Evolutionary conservation across 345 rosid species (phyloP), one percentile per base, ranked within the genome.

Genomic region (Gossypium mustelinum): DNA sequence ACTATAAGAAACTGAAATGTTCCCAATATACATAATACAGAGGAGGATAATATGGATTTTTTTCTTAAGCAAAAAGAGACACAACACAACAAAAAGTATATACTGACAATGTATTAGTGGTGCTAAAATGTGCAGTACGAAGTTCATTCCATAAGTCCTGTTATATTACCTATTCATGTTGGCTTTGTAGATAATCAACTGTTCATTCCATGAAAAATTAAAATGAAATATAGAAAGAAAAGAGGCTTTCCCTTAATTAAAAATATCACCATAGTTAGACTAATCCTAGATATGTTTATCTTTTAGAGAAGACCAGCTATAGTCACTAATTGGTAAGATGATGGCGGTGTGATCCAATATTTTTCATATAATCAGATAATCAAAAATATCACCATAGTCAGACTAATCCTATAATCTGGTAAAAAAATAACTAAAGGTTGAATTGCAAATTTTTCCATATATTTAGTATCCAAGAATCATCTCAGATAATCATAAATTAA

Each of bases 241-340:
- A 61, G 20, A 34, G 6, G 67, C 67, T 62, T 62, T 17, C 47
- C 12, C 1, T 62, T 62, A 44, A 16, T 16, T 16, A 18, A 16
- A 17, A 60, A 16, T 16, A 62, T 20, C 17, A n/a, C 11, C 16
- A 62, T 7, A 34, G 17, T 9, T 2, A 3, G 67, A 62, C 47
- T 62, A 62, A 34, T 62, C 67, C 41, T 62, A 62, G 24, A 55
- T 55, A n/a, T 34, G n/a, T 34, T 63, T 63, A 39, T 63, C 22
- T n/a, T 17, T 39, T 63, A 39, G 47, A 62, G 47, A 63, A 41
- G 68, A 34, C 48, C 13, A 39, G 24, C n/a, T 34, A 9, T 16
- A 17, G 47, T 63, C 22, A 17, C 24, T 39, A 39, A 63, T 48
- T 16, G 68, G 24, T 63, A 39, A 39, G 24, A 45, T 39, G 41